Conservation (phyloP, 768 basidiomycete genomes). For the Suillus cothurnatus region DNA sequence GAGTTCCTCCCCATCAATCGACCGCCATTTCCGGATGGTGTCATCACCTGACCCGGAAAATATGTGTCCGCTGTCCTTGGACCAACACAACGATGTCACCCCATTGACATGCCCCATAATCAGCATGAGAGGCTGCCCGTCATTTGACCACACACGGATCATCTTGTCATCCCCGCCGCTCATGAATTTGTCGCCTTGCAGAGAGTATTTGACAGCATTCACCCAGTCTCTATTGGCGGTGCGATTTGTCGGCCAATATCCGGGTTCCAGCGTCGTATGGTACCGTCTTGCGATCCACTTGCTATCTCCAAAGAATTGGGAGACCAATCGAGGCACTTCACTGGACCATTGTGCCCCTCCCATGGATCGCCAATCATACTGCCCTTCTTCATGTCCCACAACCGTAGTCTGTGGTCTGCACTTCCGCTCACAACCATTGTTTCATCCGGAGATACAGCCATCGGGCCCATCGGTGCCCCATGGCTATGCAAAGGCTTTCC, state of each 20-base stretch:
- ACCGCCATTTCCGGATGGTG: background rate
- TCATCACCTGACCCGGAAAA: background rate
- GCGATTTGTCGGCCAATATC: background rate
- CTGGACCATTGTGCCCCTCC: background rate
- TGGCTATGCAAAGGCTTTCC: background rate
- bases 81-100: background rate
- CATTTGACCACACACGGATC: background rate
- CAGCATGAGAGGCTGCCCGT: background rate
- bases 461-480: rapidly evolving
- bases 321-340: background rate
- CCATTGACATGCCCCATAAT: rapidly evolving
- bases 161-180: background rate
- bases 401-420: background rate
- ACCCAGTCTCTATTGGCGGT: background rate
- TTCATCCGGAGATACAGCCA: background rate
- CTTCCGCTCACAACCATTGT: background rate
- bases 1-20: background rate
- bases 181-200: background rate
- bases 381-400: background rate
- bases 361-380: background rate
- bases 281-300: background rate
- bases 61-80: background rate
- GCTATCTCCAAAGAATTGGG: background rate
- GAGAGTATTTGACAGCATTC: background rate
- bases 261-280: background rate